Percentiles rank a stretch among this genome's conserved stretches.
Evolutionary conservation across 2,329 filamentous ascomycete species (phyloP).

Genomic region (Cladosporium austrohemisphaericum): DNA sequence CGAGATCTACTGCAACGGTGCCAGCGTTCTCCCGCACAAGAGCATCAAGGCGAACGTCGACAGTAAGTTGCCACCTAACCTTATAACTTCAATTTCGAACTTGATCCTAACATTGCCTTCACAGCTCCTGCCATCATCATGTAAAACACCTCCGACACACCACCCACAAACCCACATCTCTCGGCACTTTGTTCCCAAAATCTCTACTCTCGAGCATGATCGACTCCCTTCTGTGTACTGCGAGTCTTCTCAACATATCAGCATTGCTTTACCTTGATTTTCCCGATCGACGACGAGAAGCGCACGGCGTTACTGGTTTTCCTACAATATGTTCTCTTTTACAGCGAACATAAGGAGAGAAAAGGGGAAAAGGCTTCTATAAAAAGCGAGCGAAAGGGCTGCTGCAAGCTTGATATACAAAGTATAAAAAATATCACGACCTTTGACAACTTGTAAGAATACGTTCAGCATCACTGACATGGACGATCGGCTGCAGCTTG

Average conservation of each 20-base stretch:
- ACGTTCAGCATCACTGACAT: too few species aligned
- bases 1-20: conserved; percentile 95
- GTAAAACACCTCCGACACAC: conserved; percentile 13
- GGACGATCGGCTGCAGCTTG: too few species aligned
- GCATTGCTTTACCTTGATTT: conserved; percentile 6
- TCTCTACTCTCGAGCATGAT: conserved; percentile 12
- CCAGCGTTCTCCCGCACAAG: conserved; percentile 90
- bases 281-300: conserved; percentile 1
- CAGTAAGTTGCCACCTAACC: conserved; percentile 45
- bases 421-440: conserved; percentile 6
- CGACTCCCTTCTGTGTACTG: neutral
- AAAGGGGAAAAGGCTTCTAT: neutral
- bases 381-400: conserved; percentile 3
- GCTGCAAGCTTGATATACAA: conserved; percentile 15
- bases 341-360: neutral
- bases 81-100: neutral
- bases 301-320: conserved; percentile 8
- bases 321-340: conserved; percentile 3
- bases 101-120: neutral
- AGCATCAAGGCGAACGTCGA: conserved; percentile 98
- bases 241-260: conserved; percentile 1
- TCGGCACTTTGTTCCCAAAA: conserved; percentile 1
- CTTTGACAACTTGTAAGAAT: neutral
- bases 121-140: conserved; percentile 21
- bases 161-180: neutral